Base-by-base conservation (phyloP, 2,329 filamentous ascomycete species). In the Colletotrichum coccodes region DNA sequence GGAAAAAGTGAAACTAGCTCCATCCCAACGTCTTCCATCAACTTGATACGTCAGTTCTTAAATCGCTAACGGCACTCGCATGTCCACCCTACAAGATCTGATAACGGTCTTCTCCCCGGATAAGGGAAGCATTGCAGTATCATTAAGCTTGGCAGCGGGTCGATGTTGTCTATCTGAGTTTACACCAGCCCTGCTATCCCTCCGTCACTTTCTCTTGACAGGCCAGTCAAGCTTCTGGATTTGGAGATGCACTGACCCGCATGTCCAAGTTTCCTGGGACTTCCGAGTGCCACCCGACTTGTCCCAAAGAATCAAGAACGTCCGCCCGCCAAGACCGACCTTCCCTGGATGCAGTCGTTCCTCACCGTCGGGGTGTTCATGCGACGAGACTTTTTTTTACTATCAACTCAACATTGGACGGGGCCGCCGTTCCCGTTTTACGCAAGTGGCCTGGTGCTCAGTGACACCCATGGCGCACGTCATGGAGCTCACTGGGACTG, bases 131-230 rank as follows among this genome's bases (percentile, higher is more conserved):
- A 21, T 28, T 60, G 54, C 8, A 44, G 26, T 34, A 30, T 34
- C 60, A 50, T 42, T 52, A 34, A 49, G 46, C 61, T 68, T 68
- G 61, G 61, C 61, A 60, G 65, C 61, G 65, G 61, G 66, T 66
- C 66, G 23, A 16, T 49, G 14, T 65, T 28, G 54, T 65, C 49
- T 66, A 66, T 60, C 56, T 69, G 66, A 60, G 54, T 52, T 67
- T 38, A 6, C 32, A 36, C 49, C 40, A 60, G 23, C 47, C 34
- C 16, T 56, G 40, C 34, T n/a, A 42, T 65, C 53, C 60, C 47
- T 60, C 54, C 54, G 32, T 68, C 54, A 42, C 26, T 34, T 44
- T 63, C 47, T 56, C 34, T 32, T n/a, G 40, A 54, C 42, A 42
- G 23, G 28, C 28, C n/a, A 46, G 38, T 56, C 28, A 56, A 65